Evolutionary conservation across 495 filamentous ascomycete species (phyloP).

Genomic region (Choiromyces venosus): DNA sequence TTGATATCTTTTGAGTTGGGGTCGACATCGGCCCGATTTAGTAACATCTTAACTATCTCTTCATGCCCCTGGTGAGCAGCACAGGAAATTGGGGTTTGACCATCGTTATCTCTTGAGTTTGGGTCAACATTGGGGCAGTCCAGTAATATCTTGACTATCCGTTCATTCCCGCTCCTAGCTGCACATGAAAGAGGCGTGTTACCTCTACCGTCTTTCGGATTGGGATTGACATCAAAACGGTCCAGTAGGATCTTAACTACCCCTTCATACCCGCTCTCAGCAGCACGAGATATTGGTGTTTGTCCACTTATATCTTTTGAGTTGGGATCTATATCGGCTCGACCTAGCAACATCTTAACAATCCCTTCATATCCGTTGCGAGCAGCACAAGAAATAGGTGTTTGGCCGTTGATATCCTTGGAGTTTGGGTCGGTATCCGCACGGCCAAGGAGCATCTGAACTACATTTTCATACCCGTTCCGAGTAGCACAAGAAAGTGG

Average conservation of each 20-base stretch:
- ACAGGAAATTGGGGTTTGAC: constrained; percentile 23
- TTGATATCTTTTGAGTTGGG: constrained; percentile 22
- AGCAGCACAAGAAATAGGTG: constrained; percentile 36
- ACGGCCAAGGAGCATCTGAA: constrained; percentile 30
- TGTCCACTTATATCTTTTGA: background rate
- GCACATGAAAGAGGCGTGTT: constrained; percentile 28
- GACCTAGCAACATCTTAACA: constrained; percentile 32
- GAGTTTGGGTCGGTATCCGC: constrained; percentile 15
- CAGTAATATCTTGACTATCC: constrained; percentile 29
- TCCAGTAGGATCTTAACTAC: constrained; percentile 17
- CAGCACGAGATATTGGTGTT: constrained; percentile 23
- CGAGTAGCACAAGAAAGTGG: constrained; percentile 45
- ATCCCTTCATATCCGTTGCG: constrained; percentile 25
- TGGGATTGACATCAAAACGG: constrained; percentile 6
- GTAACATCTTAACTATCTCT: constrained; percentile 31
- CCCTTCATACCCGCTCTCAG: constrained; percentile 17
- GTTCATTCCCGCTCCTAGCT: constrained; percentile 24
- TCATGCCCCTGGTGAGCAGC: constrained; percentile 29
- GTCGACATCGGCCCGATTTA: constrained; percentile 21
- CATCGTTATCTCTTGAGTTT: constrained; percentile 18
- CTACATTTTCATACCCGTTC: constrained; percentile 42
- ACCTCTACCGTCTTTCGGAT: constrained; percentile 20
- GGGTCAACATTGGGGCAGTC: constrained; percentile 9
- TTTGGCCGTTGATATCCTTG: constrained; percentile 30
- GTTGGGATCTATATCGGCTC: constrained; percentile 16